Conservation (phyloP, 176 grass and related monocot genomes). For the Carex myosuroides region DNA sequence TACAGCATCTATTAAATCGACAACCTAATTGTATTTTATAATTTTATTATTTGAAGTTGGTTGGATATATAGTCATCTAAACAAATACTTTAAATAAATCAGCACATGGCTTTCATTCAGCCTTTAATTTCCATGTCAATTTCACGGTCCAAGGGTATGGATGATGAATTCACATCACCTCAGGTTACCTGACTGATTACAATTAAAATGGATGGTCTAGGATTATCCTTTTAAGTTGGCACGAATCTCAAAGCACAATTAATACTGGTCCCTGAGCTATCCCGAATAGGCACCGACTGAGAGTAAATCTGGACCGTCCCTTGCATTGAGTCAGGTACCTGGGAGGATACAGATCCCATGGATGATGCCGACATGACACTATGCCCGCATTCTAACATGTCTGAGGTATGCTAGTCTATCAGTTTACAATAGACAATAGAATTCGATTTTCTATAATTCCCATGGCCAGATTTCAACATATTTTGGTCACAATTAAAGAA, state of each 20-base stretch:
- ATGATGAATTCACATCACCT: too few relatives aligned
- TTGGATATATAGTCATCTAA: background rate
- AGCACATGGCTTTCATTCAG: constrained; percentile 23
- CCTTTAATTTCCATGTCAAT: constrained; percentile 17
- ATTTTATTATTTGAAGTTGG: constrained; percentile 30
- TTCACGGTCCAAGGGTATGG: constrained; percentile 18
- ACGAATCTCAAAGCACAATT: too few relatives aligned
- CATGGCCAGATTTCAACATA: background rate
- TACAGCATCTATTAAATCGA: background rate
- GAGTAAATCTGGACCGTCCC: too few relatives aligned
- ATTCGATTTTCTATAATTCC: background rate
- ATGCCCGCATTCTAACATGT: background rate
- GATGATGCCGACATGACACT: constrained; percentile 17
- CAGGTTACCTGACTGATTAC: too few relatives aligned
- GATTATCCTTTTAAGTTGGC: too few relatives aligned
- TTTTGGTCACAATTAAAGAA: background rate
- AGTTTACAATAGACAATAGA: background rate
- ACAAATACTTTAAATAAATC: constrained; percentile 33
- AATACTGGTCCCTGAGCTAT: too few relatives aligned
- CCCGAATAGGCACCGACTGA: too few relatives aligned
- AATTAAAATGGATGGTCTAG: too few relatives aligned
- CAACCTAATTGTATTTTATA: background rate
- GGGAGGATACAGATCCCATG: too few relatives aligned
- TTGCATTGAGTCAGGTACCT: too few relatives aligned
- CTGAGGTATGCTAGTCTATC: constrained; percentile 17